A percentile compares a stretch with the other conserved stretches of the same genome.
Evolutionary conservation across 2,329 filamentous ascomycete species (phyloP).

Genomic region (Knufia petricola): DNA sequence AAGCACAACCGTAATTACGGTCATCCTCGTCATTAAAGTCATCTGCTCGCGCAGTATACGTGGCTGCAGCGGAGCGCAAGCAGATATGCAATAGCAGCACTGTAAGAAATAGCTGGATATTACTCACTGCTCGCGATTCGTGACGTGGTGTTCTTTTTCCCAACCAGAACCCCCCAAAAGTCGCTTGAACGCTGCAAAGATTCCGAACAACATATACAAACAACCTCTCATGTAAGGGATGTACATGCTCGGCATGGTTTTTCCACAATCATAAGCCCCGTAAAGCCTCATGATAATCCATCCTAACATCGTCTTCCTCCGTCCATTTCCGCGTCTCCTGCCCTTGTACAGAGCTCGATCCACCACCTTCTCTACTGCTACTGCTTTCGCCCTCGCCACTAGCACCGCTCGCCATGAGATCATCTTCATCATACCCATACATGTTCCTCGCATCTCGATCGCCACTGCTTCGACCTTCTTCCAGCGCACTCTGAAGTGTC

Average conservation of each 20-base stretch:
- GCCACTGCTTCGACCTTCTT: neutral
- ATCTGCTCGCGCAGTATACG: no score
- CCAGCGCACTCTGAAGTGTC: neutral
- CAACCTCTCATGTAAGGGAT: neutral
- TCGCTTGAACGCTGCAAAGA: conserved; percentile 19
- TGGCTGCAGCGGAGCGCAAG: no score
- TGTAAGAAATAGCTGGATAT: no score
- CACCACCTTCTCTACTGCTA: neutral
- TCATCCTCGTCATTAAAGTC: no score
- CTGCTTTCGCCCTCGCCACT: neutral
- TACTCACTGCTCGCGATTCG: no score
- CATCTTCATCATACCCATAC: neutral
- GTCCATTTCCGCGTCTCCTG: neutral
- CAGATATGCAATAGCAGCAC: no score
- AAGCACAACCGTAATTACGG: no score
- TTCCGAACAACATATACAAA: neutral
- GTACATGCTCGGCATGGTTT: neutral
- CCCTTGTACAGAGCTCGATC: neutral
- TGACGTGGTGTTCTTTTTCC: no score
- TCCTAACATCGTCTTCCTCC: neutral
- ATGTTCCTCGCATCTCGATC: neutral
- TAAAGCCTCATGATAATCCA: conserved; percentile 3
- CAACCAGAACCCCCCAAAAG: neutral
- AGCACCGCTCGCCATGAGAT: neutral
- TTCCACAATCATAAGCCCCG: neutral